phyloP scores from a whole-genome alignment of 805 yeast species.

The Sugiyamaella smithiae region DNA sequence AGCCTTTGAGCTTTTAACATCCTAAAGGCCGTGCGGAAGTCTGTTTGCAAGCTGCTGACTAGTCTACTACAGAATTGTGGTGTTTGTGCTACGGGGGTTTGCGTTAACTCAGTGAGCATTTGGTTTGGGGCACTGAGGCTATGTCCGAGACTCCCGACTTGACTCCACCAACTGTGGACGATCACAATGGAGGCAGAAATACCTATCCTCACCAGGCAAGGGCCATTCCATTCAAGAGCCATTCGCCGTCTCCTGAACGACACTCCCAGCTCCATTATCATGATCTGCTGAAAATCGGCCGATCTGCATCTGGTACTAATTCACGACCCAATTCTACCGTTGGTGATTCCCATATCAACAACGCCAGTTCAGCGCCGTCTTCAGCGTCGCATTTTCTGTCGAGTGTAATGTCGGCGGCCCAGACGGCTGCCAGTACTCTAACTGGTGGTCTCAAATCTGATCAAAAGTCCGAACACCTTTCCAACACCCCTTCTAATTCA shows the following conservation, averaged over 20 bases:
- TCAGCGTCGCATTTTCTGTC: slow-evolving; percentile 22
- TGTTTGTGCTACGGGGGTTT: background rate
- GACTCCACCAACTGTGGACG: background rate
- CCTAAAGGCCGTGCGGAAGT: too few relatives aligned
- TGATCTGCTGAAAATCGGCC: slow-evolving; percentile 5
- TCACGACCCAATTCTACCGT: background rate
- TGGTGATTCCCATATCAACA: background rate
- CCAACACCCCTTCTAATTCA: background rate
- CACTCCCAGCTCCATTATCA: background rate
- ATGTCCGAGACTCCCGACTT: slow-evolving; percentile 1
- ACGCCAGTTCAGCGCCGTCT: background rate
- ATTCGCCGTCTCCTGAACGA: slow-evolving; percentile 3
- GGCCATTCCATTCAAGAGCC: slow-evolving; percentile 6
- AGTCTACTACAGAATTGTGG: too few relatives aligned
- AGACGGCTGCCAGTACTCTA: slow-evolving; percentile 31
- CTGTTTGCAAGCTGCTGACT: too few relatives aligned
- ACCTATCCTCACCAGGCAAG: slow-evolving; percentile 10
- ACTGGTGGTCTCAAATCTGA: slow-evolving; percentile 22
- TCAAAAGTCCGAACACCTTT: too few relatives aligned
- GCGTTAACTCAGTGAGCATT: background rate
- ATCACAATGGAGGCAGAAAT: background rate
- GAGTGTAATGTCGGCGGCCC: slow-evolving; percentile 30
- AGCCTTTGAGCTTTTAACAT: background rate
- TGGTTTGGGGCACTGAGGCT: background rate
- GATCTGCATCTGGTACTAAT: background rate